A percentile compares a stretch with the other conserved stretches of the same genome.
phyloP scores from a whole-genome alignment of 257 asterid genomes.

The Galeopsis tetrahit region DNA sequence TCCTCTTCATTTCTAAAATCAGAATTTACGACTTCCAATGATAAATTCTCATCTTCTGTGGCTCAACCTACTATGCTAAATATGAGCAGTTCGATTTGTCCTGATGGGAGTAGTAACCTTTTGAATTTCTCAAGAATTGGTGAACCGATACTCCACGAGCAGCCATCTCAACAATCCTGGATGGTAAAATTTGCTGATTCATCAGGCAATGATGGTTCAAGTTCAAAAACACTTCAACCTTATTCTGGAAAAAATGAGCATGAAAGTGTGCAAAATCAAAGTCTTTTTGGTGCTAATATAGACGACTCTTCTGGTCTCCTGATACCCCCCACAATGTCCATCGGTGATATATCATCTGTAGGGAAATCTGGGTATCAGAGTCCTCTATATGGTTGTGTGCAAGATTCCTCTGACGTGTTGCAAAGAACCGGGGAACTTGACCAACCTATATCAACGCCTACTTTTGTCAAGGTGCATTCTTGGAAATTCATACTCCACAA shows the following conservation, averaged over 20 bases:
- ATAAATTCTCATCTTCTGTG: constrained; percentile 48
- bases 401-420: constrained; percentile 72
- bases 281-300: constrained; percentile 57
- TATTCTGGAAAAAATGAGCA: constrained; percentile 70
- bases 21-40: constrained; percentile 52
- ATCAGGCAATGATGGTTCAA: constrained; percentile 46
- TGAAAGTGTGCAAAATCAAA: constrained; percentile 61
- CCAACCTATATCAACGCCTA: constrained; percentile 50
- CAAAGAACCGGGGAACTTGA: constrained; percentile 59
- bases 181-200: constrained; percentile 55
- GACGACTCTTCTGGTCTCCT: constrained; percentile 71
- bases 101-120: constrained; percentile 66
- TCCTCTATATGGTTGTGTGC: constrained; percentile 67
- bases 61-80: constrained; percentile 65
- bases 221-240: constrained; percentile 47
- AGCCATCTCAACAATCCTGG: constrained; percentile 71
- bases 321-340: constrained; percentile 66
- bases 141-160: constrained; percentile 62
- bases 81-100: constrained; percentile 61
- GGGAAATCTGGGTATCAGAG: constrained; percentile 67
- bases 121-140: constrained; percentile 60
- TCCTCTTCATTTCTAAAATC: constrained; percentile 70
- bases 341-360: constrained; percentile 40
- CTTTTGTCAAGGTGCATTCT: constrained; percentile 76
- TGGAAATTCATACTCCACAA: background rate